Conservation (phyloP, 257 asterid genomes). For the Solanum paucissectum region DNA sequence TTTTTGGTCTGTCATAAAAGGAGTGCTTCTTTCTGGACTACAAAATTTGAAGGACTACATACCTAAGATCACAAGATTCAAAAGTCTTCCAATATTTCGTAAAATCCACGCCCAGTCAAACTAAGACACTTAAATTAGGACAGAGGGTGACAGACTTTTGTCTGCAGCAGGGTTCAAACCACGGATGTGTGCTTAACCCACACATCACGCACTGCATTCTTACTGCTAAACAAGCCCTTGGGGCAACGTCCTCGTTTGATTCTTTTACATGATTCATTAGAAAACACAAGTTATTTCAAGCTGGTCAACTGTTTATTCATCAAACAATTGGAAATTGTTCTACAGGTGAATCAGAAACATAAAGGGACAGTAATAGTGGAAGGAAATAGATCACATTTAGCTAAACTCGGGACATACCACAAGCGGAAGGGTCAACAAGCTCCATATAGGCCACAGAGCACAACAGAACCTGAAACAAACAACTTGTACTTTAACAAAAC, state of each 20-base stretch:
- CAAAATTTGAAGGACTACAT: background rate
- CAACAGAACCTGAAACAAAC: conserved; percentile 33
- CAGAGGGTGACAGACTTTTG: background rate
- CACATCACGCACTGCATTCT: background rate
- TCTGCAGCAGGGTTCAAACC: background rate
- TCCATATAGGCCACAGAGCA: conserved; percentile 62
- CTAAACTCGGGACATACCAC: conserved; percentile 25
- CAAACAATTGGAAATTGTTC: background rate
- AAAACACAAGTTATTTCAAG: background rate
- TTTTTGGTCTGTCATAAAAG: background rate
- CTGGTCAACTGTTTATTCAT: background rate
- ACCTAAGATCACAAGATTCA: background rate
- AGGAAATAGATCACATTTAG: background rate
- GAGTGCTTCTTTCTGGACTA: background rate
- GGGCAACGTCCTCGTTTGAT: background rate
- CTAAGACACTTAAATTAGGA: background rate
- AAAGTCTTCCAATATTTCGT: no score
- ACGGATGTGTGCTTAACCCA: background rate
- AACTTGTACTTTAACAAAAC: background rate
- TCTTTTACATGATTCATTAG: background rate
- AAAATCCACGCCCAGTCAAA: no score
- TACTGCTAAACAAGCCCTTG: background rate
- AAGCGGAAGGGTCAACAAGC: conserved; percentile 49
- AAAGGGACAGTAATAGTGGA: background rate
- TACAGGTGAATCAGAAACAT: background rate